Percentiles rank a stretch among this genome's conserved stretches.
These are phyloP conservation scores for Amylocarpus encephaloides DNA, from an alignment of 2,329 filamentous ascomycete genomes.

Conservation along the genomic window DNA sequence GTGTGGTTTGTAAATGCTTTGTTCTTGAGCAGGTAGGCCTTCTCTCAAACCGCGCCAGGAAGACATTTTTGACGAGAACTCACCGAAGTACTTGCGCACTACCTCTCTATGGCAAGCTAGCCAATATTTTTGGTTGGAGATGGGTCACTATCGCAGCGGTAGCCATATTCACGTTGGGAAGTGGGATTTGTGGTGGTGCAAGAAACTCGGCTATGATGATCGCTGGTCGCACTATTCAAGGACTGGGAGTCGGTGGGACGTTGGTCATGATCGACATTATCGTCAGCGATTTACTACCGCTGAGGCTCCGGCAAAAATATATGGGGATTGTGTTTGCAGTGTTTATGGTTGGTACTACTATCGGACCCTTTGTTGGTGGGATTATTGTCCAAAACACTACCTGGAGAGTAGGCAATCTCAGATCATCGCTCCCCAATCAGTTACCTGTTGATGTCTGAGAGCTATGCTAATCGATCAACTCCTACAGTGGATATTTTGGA, in stretches of 20 bases:
- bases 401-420: slow-evolving; percentile 12
- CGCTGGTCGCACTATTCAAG: slow-evolving; percentile 43
- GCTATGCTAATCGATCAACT: no score
- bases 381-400: slow-evolving; percentile 25
- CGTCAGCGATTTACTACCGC: background rate
- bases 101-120: slow-evolving; percentile 44
- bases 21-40: slow-evolving; percentile 38
- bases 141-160: slow-evolving; percentile 37
- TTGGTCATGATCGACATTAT: slow-evolving; percentile 3
- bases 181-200: slow-evolving; percentile 45
- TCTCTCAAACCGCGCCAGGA: no score
- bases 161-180: slow-evolving; percentile 45
- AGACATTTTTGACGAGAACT: no score
- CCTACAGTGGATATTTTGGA: slow-evolving; percentile 47
- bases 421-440: no score
- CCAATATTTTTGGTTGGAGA: slow-evolving; percentile 47
- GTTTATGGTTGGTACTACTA: background rate
- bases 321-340: background rate
- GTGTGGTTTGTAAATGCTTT: background rate
- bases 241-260: background rate
- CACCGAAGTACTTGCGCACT: slow-evolving; percentile 40
- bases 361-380: background rate
- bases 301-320: background rate
- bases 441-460: no score
- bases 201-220: slow-evolving; percentile 42